Conservation (phyloP, 768 basidiomycete genomes). For the Steccherinum ochraceum region DNA sequence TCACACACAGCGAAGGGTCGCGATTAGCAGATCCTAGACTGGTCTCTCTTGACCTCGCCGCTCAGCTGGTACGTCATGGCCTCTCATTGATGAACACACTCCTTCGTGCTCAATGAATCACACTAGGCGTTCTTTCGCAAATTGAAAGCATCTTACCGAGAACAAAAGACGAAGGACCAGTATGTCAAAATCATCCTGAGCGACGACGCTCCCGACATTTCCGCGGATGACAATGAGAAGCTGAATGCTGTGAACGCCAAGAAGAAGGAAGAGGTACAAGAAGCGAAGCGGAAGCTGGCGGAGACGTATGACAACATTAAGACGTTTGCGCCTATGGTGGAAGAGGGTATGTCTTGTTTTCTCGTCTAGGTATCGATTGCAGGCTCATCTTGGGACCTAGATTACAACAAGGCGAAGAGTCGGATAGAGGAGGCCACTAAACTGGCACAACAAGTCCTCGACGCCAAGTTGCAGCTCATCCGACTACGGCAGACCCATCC, state of each 20-base stretch:
- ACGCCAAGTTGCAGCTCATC: conserved; percentile 73
- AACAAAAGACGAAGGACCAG: conserved; percentile 87
- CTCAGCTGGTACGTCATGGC: conserved; percentile 7
- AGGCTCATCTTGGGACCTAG: conserved; percentile 28
- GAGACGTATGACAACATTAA: conserved; percentile 59
- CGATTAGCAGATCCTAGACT: conserved; percentile 8
- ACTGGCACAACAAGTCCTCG: conserved; percentile 73
- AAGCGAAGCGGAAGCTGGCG: conserved; percentile 53
- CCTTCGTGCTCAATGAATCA: neutral
- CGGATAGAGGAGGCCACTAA: conserved; percentile 47
- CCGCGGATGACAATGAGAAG: conserved; percentile 71
- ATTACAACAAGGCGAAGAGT: conserved; percentile 51
- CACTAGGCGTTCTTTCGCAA: conserved; percentile 64
- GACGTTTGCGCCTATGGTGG: conserved; percentile 59
- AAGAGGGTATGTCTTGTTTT: conserved; percentile 44
- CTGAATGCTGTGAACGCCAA: conserved; percentile 53
- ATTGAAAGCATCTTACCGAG: conserved; percentile 84
- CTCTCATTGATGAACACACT: neutral
- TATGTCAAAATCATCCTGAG: conserved; percentile 84
- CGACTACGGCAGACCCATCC: conserved; percentile 79
- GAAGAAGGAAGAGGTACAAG: conserved; percentile 66
- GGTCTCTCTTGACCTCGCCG: conserved; percentile 5
- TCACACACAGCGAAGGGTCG: conserved; percentile 7
- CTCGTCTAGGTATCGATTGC: too few species aligned
- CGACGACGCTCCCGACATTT: conserved; percentile 77